Percentiles rank a stretch among this genome's conserved stretches.
phyloP scores from a whole-genome alignment of 768 basidiomycete genomes.

The Agaricus blazei region DNA sequence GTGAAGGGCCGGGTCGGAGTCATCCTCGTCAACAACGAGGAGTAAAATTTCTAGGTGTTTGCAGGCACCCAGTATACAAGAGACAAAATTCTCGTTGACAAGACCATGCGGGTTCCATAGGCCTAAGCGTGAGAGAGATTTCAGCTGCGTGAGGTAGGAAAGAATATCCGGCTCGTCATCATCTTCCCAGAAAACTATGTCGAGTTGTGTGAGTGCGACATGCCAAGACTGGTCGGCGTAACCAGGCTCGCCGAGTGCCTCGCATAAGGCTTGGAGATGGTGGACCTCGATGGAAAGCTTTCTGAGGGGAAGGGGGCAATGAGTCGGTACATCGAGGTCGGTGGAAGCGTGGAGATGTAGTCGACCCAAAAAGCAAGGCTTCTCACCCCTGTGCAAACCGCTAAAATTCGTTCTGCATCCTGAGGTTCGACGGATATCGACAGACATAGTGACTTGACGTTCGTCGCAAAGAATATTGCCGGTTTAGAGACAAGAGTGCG shows the following conservation, averaged over 20 bases:
- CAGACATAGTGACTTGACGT: slow-evolving; percentile 35
- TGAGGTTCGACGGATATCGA: slow-evolving; percentile 23
- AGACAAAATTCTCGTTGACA: slow-evolving; percentile 17
- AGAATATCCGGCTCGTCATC: slow-evolving; percentile 18
- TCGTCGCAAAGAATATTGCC: slow-evolving; percentile 26
- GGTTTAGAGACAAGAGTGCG: slow-evolving; percentile 29
- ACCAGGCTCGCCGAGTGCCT: slow-evolving; percentile 3
- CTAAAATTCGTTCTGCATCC: slow-evolving; percentile 27
- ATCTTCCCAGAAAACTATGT: slow-evolving; percentile 29
- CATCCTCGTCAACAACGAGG: slow-evolving; percentile 23
- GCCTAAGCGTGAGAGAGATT: slow-evolving; percentile 27
- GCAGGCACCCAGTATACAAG: slow-evolving; percentile 21
- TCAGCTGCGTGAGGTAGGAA: slow-evolving; percentile 22
- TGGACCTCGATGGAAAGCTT: slow-evolving; percentile 30
- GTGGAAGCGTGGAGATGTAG: slow-evolving; percentile 18
- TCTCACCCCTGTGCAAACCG: slow-evolving; percentile 30
- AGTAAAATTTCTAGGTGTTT: slow-evolving; percentile 20
- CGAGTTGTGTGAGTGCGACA: slow-evolving; percentile 28
- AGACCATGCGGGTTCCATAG: slow-evolving; percentile 22
- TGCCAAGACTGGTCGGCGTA: slow-evolving; percentile 18
- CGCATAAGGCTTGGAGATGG: slow-evolving; percentile 22
- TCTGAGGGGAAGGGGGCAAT: slow-evolving; percentile 22
- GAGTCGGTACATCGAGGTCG: slow-evolving; percentile 17
- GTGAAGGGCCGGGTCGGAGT: slow-evolving; percentile 17
- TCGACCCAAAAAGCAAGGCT: slow-evolving; percentile 36